Evolutionary conservation across 2,329 filamentous ascomycete genomes (phyloP).

Genomic region (Capronia coronata): DNA sequence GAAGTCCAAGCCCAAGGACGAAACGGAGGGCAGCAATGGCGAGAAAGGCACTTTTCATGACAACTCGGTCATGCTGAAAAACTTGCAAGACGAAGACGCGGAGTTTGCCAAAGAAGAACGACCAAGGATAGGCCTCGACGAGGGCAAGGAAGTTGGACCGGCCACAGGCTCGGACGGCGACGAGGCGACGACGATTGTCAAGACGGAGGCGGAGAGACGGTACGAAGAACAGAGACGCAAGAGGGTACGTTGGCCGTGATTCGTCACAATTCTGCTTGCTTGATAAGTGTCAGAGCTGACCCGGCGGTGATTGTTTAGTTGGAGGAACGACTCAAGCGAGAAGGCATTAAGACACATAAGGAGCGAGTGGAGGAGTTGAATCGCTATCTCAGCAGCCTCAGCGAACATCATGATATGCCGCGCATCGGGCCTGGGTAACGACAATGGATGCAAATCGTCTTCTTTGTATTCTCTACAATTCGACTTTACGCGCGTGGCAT

Average conservation of each 20-base stretch:
- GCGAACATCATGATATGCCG: conserved; percentile 94
- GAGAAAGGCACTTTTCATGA: conserved; percentile 15
- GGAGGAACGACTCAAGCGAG: conserved; percentile 70
- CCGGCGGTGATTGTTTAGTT: conserved; percentile 50
- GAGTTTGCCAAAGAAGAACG: conserved; percentile 29
- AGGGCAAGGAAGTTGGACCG: conserved; percentile 27
- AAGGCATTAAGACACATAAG: conserved; percentile 93
- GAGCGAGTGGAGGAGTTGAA: conserved; percentile 94
- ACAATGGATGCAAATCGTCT: neutral
- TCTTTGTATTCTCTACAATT: neutral
- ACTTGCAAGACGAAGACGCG: conserved; percentile 23
- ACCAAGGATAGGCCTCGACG: conserved; percentile 27
- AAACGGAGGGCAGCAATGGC: neutral
- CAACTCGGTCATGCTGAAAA: conserved; percentile 26
- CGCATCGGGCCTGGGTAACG: conserved; percentile 29
- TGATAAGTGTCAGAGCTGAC: neutral
- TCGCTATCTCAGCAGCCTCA: conserved; percentile 81
- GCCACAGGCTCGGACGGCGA: conserved; percentile 30
- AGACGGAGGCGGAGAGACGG: conserved; percentile 77
- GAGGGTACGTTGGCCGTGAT: conserved; percentile 53
- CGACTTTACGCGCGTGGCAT: neutral
- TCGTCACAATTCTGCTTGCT: neutral
- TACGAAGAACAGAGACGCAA: conserved; percentile 77
- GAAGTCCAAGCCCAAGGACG: conserved; percentile 35
- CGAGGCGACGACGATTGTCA: conserved; percentile 41